These are phyloP conservation scores for Biscogniauxia sp. DNA, from an alignment of 2,329 filamentous ascomycete species.

Conservation along the genomic window DNA sequence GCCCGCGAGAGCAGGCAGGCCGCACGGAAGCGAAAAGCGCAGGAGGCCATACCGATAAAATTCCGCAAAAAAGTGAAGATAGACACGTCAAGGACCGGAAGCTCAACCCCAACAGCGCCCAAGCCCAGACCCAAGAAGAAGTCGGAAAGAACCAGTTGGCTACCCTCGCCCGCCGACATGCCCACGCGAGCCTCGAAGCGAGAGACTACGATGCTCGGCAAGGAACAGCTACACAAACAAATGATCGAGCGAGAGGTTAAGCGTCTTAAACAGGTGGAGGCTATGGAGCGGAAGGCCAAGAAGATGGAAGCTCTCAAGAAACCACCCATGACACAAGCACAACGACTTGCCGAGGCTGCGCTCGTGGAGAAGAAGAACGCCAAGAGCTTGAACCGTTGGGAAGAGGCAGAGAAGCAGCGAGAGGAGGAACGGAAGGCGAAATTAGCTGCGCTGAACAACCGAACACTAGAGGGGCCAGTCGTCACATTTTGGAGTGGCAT, in stretches of 20 bases:
- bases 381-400: slow-evolving; percentile 90
- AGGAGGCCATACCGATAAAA: slow-evolving; percentile 68
- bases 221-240: slow-evolving; percentile 64
- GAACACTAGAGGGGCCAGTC: slow-evolving; percentile 83
- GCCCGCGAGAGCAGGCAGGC: slow-evolving; percentile 66
- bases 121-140: slow-evolving; percentile 57
- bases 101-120: slow-evolving; percentile 36
- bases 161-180: slow-evolving; percentile 52
- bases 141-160: slow-evolving; percentile 58
- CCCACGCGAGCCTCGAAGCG: slow-evolving; percentile 59
- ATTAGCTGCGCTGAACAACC: slow-evolving; percentile 82
- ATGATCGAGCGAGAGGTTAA: slow-evolving; percentile 71
- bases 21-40: slow-evolving; percentile 76
- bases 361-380: slow-evolving; percentile 81
- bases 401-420: slow-evolving; percentile 85
- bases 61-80: slow-evolving; percentile 77
- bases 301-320: slow-evolving; percentile 72
- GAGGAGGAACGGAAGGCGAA: slow-evolving; percentile 80
- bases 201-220: slow-evolving; percentile 57
- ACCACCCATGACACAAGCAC: slow-evolving; percentile 80
- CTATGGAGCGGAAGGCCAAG: slow-evolving; percentile 67
- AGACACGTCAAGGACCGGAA: slow-evolving; percentile 36
- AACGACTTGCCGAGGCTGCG: slow-evolving; percentile 79
- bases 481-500: slow-evolving; percentile 94
- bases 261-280: slow-evolving; percentile 66